These are phyloP conservation scores for Aspergillus sclerotioniger DNA, from an alignment of 495 filamentous ascomycete genomes.

Conservation along the genomic window DNA sequence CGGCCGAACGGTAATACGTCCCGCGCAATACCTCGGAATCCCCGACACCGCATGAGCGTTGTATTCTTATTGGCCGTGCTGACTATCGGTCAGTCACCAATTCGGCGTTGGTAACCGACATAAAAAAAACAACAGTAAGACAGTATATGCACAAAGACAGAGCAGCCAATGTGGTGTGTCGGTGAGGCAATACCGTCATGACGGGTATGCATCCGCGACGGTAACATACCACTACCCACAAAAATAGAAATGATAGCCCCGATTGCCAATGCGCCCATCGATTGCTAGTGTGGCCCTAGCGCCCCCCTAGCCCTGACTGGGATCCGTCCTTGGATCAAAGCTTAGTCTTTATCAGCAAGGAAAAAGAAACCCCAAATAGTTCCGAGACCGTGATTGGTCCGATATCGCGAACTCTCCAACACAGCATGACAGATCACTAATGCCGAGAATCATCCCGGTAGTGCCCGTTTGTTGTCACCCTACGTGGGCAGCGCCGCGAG, in stretches of 20 bases:
- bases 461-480: neutral
- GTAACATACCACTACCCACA: neutral
- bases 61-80: neutral
- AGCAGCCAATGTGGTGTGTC: neutral
- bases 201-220: neutral
- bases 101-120: neutral
- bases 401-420: neutral
- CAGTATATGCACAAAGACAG: neutral
- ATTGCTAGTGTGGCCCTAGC: too few relatives aligned
- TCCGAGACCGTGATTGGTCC: neutral
- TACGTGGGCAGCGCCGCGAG: neutral
- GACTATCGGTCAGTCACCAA: neutral
- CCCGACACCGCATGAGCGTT: neutral
- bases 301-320: conserved; percentile 1
- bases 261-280: too few relatives aligned
- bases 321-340: too few relatives aligned
- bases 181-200: neutral
- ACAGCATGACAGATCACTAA: conserved; percentile 3
- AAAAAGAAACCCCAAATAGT: neutral
- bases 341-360: conserved; percentile 3
- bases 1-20: neutral
- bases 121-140: neutral
- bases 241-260: neutral
- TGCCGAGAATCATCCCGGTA: neutral
- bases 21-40: neutral